Conservation (phyloP, 345 rosid species). For the Gossypium australe region DNA sequence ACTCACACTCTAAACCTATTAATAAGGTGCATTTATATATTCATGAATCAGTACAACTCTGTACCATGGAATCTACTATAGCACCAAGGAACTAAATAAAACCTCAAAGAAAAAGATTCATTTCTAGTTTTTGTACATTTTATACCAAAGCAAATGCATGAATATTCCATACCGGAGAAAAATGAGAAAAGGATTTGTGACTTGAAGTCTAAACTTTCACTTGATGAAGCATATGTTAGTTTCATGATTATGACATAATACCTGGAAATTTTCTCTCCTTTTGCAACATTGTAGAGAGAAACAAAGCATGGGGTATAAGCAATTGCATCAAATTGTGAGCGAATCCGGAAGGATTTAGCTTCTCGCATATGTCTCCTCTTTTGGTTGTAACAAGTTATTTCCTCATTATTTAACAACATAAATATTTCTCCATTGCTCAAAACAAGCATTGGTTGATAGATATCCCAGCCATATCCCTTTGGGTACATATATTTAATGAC, state of each 20-base stretch:
- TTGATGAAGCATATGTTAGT: neutral
- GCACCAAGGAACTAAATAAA: neutral
- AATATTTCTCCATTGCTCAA: slow-evolving; percentile 15
- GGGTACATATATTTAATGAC: slow-evolving; percentile 5
- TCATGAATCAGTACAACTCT: neutral
- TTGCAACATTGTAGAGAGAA: too few relatives aligned
- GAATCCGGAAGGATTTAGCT: slow-evolving; percentile 6
- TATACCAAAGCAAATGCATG: neutral
- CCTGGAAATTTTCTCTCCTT: slow-evolving; percentile 13
- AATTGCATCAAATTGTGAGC: neutral
- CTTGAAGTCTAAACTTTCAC: too few relatives aligned
- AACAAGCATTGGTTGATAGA: slow-evolving; percentile 4
- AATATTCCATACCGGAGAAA: neutral
- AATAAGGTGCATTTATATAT: neutral
- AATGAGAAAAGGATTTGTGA: too few relatives aligned
- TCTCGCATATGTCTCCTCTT: slow-evolving; percentile 2
- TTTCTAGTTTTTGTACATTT: neutral
- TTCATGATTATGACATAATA: neutral
- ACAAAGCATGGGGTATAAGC: too few relatives aligned
- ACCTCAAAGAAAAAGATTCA: neutral
- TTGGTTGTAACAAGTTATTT: neutral
- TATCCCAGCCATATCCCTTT: neutral
- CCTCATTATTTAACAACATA: too few relatives aligned
- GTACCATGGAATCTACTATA: neutral
- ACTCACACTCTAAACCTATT: neutral